Conservation (phyloP, 2,329 filamentous ascomycete genomes). For the Aschersonia sp. region DNA sequence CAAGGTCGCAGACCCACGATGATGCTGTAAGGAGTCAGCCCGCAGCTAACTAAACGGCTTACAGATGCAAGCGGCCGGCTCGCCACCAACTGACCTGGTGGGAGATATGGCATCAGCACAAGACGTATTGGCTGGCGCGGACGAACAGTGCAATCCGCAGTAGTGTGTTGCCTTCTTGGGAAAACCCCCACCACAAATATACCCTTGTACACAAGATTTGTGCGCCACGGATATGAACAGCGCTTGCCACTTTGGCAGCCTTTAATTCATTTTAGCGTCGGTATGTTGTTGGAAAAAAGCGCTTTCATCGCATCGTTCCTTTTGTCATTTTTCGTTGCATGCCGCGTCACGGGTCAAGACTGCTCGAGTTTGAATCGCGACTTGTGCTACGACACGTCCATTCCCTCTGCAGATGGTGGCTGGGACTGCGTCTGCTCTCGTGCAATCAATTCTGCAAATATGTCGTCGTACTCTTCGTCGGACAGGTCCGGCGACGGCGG, state of each 20-base stretch:
- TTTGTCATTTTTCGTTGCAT: not conserved
- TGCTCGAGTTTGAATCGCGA: no score
- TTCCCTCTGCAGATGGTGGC: conserved; percentile 20
- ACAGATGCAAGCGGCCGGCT: conserved; percentile 93
- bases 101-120: conserved; percentile 79
- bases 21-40: not conserved
- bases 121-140: conserved; percentile 47
- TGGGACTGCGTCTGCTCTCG: conserved; percentile 11
- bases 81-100: conserved; percentile 78
- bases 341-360: no score
- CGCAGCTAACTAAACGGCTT: not conserved
- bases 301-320: not conserved
- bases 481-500: conserved; percentile 22
- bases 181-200: conserved; percentile 12
- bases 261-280: not conserved
- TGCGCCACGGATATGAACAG: not conserved
- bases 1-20: not conserved
- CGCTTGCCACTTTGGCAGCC: not conserved
- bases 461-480: conserved; percentile 46
- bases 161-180: conserved; percentile 19
- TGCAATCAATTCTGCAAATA: conserved; percentile 34
- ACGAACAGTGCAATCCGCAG: conserved; percentile 49
- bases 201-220: not conserved
- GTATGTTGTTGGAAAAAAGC: not conserved
- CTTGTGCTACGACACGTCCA: conserved; percentile 24